Evolutionary conservation across 2,329 filamentous ascomycete species (phyloP), one percentile per base, ranked within the genome.

Genomic region (Bertia moriformis): DNA sequence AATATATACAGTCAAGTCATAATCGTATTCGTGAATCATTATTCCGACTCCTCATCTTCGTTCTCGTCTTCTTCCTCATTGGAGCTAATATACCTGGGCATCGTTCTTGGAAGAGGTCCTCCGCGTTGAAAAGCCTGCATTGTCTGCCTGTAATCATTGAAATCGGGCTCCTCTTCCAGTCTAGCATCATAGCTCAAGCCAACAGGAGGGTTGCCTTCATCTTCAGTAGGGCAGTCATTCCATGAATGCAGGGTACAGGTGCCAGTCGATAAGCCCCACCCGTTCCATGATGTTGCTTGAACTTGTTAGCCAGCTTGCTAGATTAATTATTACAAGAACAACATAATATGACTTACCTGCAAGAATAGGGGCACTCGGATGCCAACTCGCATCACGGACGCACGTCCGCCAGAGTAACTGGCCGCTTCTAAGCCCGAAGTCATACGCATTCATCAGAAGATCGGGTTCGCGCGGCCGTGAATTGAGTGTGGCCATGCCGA

Each of bases 361-460:
- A 45, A 85, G 63, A 38, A 83, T 65, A 4, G 79, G 78, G 2
- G 73, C 77, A 47, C 66, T 71, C 3, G 79, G 79, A 62, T 83
- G 78, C 79, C 79, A 85, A 48, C 71, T 76, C 35, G 73, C 78
- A 62, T 85, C 79, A 43, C 79, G 63, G 19, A 84, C 77, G 46
- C 78, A 82, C 1, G 78, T 83, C 51, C 67, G 71, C 76, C 78
- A 83, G 15, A 35, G 40, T 15, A 35, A 10, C 15, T 35, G 10
- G 7, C 32, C 32, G 32, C 32, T 35, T 15, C 24, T 29, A 29
- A 10, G 10, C 24, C 24, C n/a, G n/a, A 35, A 10, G 10, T 35
- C 32, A 17, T 35, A 35, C 15, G 32, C 32, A 35, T 7, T 35
- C 12, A 15, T 17, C 10, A 35, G 17, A 7, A 35, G 7, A 18